phyloP scores from a whole-genome alignment of 306 rosid genomes.

The Fragaria nilgerrensis region DNA sequence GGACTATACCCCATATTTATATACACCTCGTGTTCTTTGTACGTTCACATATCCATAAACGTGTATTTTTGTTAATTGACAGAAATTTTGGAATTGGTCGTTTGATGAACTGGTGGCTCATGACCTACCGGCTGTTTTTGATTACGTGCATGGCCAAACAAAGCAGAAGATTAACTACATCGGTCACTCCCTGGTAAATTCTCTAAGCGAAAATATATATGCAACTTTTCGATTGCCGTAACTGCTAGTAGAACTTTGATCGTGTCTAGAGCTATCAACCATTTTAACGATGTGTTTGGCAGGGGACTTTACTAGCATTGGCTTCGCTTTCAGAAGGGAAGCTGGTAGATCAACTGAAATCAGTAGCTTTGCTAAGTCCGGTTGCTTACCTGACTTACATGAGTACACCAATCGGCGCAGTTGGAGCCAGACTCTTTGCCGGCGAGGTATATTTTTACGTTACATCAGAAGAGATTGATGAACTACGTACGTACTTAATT shows the following conservation, averaged over 20 bases:
- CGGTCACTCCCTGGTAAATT: slow-evolving; percentile 75
- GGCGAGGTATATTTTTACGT: slow-evolving; percentile 48
- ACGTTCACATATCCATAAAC: too few species aligned
- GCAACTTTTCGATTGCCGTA: background rate
- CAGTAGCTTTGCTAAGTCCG: slow-evolving; percentile 79
- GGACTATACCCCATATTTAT: too few species aligned
- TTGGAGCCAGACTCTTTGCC: slow-evolving; percentile 58
- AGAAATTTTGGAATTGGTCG: slow-evolving; percentile 84
- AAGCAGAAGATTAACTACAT: slow-evolving; percentile 75
- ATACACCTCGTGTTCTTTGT: background rate
- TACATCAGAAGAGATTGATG: background rate
- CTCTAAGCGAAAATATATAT: background rate
- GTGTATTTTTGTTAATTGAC: background rate
- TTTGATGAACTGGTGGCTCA: slow-evolving; percentile 71
- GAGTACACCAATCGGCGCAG: slow-evolving; percentile 51
- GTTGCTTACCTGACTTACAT: slow-evolving; percentile 77
- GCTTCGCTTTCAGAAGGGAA: slow-evolving; percentile 72
- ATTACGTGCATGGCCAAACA: slow-evolving; percentile 57
- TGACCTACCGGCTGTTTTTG: slow-evolving; percentile 82
- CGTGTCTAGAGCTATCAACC: background rate
- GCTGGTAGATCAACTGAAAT: slow-evolving; percentile 54
- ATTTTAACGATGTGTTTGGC: slow-evolving; percentile 12
- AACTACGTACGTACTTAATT: background rate
- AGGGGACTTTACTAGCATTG: slow-evolving; percentile 75
- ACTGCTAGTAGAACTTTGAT: background rate